These are phyloP conservation scores for Pseudonitzschia pungens DNA, from an alignment of 108 stramenopile genomes.

Conservation along the genomic window DNA sequence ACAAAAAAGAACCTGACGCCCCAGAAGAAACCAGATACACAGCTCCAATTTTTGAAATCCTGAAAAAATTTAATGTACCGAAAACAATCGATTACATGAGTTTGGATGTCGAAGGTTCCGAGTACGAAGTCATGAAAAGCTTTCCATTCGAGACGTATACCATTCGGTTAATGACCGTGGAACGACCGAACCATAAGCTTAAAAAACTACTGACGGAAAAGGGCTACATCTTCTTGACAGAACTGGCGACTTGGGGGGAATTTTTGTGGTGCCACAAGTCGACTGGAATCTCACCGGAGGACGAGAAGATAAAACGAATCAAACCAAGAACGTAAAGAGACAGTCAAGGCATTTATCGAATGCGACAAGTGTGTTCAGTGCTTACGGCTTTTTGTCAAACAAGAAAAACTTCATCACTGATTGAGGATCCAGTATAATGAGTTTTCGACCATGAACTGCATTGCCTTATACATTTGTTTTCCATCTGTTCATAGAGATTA, in stretches of 20 bases:
- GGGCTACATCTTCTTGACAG: constrained; percentile 15
- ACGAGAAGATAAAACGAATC: constrained; percentile 37
- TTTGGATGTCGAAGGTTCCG: constrained; percentile 73
- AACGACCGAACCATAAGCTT: constrained; percentile 35
- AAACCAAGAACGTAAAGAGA: no score
- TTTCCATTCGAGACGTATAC: constrained; percentile 62
- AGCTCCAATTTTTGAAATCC: constrained; percentile 38
- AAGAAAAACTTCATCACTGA: no score
- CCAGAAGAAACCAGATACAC: constrained; percentile 26
- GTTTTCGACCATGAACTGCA: no score
- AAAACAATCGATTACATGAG: constrained; percentile 61
- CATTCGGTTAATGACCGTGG: constrained; percentile 52
- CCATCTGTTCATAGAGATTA: neutral
- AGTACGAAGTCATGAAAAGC: constrained; percentile 46
- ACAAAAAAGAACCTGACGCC: constrained; percentile 14
- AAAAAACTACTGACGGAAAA: constrained; percentile 13
- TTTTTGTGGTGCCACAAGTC: constrained; percentile 35
- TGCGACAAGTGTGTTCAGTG: no score
- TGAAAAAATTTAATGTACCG: constrained; percentile 41
- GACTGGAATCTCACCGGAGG: constrained; percentile 41
- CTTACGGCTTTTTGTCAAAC: neutral
- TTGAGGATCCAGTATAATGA: no score
- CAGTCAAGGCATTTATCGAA: no score
- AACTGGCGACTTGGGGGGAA: constrained; percentile 25
- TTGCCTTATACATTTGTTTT: neutral